Evolutionary conservation across 345 rosid genomes (phyloP), one percentile per base, ranked within the genome.

Genomic region (Hibiscus syriacus): DNA sequence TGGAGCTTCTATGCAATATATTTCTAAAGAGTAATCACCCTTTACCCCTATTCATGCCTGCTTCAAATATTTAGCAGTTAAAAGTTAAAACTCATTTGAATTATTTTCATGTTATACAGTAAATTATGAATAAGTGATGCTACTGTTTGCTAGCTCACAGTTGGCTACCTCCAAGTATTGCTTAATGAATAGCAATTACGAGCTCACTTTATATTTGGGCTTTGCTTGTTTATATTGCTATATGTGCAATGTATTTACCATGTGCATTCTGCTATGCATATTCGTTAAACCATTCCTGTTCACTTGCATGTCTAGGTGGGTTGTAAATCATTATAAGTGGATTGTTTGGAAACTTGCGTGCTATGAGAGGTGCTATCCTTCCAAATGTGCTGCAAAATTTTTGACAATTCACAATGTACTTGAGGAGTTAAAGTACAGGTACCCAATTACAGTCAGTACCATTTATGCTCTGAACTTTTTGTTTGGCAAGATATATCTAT

Each of bases 341-440:
- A 87, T 93, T 77, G 88, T 90, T 45, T 93, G 98, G 98, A 93
- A 93, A 79, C 90, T 93, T 69, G 88, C 82, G 52, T 78, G 90
- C 71, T 93, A 90, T 63, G 97, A 90, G 68, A 87, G 83, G 82
- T 59, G 55, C 71, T 80, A 81, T 75, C 87, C 87, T 29, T 73
- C 68, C 72, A 88, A 77, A 78, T 68, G 73, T 72, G 68, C 74
- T 72, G 74, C 87, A 68, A 93, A 84, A 1, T 81, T 89, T 81
- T 79, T 93, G 74, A 89, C 97, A 6, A 36, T 85, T 66, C 45
- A 85, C 81, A 90, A 85, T 90, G 86, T 93, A 72, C 84, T 90
- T 43, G 97, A 89, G 78, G 98, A 93, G 79, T 80, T 93, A 79
- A 90, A 87, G 81, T 93, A 90, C 78, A 93, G 98, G 98, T 90